Base-by-base conservation (phyloP, 129 eudicot genomes). In the Rutidosis leptorrhynchoides region DNA sequence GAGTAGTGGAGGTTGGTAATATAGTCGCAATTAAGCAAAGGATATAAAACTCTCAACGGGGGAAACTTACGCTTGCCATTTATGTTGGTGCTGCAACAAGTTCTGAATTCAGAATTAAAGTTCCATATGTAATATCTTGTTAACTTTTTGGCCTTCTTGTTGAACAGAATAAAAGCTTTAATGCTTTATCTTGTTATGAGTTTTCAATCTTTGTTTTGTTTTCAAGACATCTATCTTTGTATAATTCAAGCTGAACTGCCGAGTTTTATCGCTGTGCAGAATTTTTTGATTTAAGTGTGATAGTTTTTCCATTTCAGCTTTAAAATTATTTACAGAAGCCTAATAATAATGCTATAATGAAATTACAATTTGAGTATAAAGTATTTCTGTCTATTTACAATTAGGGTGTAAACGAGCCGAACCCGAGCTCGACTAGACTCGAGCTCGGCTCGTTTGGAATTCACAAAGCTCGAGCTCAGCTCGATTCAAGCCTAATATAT, bases 1-100 rank as follows among this genome's bases (percentile, higher is more conserved):
- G 99, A 94, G 58, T 94, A 79, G 58, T 94, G 77, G 78, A 61
- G 23, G 54, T 9, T 37, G 24, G 24, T 42, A 62, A n/a, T 71
- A 57, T 64, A 40, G 49, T 26, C 63, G 63, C 46, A 37, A 59
- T 70, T 24, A 62, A 48, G 63, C 51, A 30, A 49, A 69, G 11
- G 56, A 53, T 40, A 76, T 68, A 61, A 60, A 76, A 57, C 69
- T 30, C 61, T 66, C 51, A 54, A 59, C 22, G 19, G 70, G 69
- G 64, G 74, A 69, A 61, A 37, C 26, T 62, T 68, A 9, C 40
- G 15, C 28, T 35, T 74, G 66, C 72, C 42, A 17, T 57, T 12
- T 17, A 30, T 68, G 49, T 49, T 69, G 74, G 49, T 42, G 62
- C 61, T 67, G 79, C 56, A 51, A 62, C 51, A 11, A n/a, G 20